phyloP scores from a whole-genome alignment of 495 filamentous ascomycete genomes.

The Halenospora varia region DNA sequence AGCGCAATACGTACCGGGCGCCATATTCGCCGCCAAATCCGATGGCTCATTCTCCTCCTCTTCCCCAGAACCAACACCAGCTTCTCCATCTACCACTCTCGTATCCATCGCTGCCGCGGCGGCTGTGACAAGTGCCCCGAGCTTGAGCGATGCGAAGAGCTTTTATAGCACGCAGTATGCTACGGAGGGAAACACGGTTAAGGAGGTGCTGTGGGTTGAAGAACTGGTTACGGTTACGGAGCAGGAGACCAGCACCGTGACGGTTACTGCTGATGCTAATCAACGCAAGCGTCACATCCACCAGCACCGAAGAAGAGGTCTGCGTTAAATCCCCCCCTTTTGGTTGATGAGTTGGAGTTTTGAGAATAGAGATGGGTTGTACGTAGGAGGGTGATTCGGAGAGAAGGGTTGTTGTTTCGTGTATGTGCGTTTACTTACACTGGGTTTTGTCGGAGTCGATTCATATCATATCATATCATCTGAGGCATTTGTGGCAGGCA shows the following conservation, averaged over 20 bases:
- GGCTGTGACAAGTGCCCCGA: neutral
- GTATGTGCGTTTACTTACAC: no score
- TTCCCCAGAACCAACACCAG: neutral
- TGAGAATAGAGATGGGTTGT: neutral
- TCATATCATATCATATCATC: no score
- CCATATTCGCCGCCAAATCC: slow-evolving; percentile 15
- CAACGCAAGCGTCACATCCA: slow-evolving; percentile 18
- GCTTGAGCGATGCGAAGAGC: neutral
- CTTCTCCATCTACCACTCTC: slow-evolving; percentile 8
- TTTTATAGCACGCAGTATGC: slow-evolving; percentile 26
- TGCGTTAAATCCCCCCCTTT: neutral
- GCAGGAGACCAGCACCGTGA: slow-evolving; percentile 13
- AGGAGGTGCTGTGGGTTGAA: slow-evolving; percentile 32
- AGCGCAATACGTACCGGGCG: slow-evolving; percentile 19
- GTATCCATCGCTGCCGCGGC: neutral
- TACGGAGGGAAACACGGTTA: slow-evolving; percentile 27
- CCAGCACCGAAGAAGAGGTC: slow-evolving; percentile 1
- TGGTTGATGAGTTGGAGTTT: neutral
- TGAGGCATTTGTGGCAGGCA: no score
- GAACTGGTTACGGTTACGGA: slow-evolving; percentile 28
- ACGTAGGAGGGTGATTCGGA: no score
- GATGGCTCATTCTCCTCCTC: neutral
- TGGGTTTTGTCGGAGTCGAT: no score
- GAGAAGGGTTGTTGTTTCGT: no score
- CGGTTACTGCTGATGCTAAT: slow-evolving; percentile 3